These are phyloP conservation scores for Avena insularis DNA, from an alignment of 176 grass and related monocot species.

Conservation along the genomic window DNA sequence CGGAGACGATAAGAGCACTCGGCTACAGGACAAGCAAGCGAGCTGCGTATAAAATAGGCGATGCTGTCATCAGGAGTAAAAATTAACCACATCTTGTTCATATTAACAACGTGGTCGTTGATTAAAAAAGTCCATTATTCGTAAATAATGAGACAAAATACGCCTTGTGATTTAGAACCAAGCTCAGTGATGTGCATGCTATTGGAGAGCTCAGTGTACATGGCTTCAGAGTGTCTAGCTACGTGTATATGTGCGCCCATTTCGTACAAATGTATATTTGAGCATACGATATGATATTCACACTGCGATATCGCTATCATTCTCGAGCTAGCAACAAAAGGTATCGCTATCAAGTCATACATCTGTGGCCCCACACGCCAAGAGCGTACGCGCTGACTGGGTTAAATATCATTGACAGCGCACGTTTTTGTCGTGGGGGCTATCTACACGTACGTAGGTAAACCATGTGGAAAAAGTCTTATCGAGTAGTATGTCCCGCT, in stretches of 20 bases:
- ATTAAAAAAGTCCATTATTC: no score
- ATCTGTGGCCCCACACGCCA: not conserved
- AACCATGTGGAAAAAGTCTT: not conserved
- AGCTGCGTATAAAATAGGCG: not conserved
- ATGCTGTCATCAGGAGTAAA: no score
- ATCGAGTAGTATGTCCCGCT: not conserved
- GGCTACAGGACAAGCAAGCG: not conserved
- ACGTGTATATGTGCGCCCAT: no score
- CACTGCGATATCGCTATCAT: not conserved
- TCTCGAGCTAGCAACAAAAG: not conserved
- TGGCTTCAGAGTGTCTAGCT: no score
- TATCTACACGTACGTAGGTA: not conserved
- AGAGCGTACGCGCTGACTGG: constrained; percentile 2
- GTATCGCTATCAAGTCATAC: not conserved
- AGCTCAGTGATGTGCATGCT: no score
- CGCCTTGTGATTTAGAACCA: no score
- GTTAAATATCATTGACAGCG: not conserved
- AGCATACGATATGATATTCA: no score
- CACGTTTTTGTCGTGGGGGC: not conserved
- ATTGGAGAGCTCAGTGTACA: no score
- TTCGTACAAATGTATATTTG: no score
- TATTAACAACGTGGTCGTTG: no score
- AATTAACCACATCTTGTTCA: not conserved
- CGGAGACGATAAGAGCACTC: not conserved
- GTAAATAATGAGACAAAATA: no score